A percentile compares a stretch with the other conserved stretches of the same genome.
These are phyloP conservation scores for Aspergillus baeticus DNA, from an alignment of 495 filamentous ascomycete species.

Conservation along the genomic window DNA sequence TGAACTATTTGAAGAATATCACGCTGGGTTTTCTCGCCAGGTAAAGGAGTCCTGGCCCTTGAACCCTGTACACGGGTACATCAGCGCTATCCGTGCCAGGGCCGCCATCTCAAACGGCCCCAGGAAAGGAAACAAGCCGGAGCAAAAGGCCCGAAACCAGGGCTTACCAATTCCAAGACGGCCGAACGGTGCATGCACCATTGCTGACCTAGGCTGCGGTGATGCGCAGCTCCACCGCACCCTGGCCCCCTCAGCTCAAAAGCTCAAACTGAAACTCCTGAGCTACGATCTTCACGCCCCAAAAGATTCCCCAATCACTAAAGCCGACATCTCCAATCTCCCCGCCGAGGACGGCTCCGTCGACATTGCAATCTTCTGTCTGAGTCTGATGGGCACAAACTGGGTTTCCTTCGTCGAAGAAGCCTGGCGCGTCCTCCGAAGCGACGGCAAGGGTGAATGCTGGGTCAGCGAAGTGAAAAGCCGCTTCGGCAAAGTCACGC, in stretches of 20 bases:
- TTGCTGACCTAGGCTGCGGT: slow-evolving; percentile 85
- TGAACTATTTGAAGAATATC: slow-evolving; percentile 91
- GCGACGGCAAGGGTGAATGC: slow-evolving; percentile 82
- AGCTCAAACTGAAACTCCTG: slow-evolving; percentile 65
- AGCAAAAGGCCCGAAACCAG: slow-evolving; percentile 26
- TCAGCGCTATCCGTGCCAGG: slow-evolving; percentile 61
- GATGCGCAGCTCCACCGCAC: slow-evolving; percentile 67
- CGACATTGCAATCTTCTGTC: slow-evolving; percentile 88
- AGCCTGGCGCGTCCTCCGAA: slow-evolving; percentile 78
- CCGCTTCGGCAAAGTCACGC: slow-evolving; percentile 69
- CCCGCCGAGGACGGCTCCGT: slow-evolving; percentile 68
- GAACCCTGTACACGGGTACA: slow-evolving; percentile 87
- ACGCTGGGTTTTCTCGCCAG: slow-evolving; percentile 90
- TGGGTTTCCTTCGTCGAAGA: slow-evolving; percentile 95
- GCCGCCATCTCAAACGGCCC: slow-evolving; percentile 36
- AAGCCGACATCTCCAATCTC: slow-evolving; percentile 82
- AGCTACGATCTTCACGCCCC: slow-evolving; percentile 67
- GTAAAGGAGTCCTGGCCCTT: slow-evolving; percentile 89
- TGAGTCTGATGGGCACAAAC: slow-evolving; percentile 98
- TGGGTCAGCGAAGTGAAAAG: slow-evolving; percentile 97
- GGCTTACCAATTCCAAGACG: slow-evolving; percentile 46
- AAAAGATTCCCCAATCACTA: slow-evolving; percentile 65
- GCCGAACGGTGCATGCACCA: slow-evolving; percentile 61
- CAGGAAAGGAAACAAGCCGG: slow-evolving; percentile 35
- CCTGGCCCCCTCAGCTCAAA: slow-evolving; percentile 53